Conservation (phyloP, 345 rosid genomes). For the Clausena lansium region DNA sequence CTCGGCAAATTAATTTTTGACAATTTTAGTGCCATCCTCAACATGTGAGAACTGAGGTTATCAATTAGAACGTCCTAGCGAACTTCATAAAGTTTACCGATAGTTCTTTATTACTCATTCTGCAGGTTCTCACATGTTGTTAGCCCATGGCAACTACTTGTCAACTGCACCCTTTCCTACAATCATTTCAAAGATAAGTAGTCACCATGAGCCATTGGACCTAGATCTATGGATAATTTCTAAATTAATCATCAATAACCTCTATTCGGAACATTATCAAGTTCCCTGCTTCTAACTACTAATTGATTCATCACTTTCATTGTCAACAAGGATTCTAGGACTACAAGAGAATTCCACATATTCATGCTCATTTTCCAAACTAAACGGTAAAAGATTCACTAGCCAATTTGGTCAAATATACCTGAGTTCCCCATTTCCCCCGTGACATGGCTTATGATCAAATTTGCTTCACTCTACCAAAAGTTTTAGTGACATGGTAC, state of each 20-base stretch:
- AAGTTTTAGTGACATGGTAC: not conserved
- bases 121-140: slow-evolving; percentile 1
- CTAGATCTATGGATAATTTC: not conserved
- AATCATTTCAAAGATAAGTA: not conserved
- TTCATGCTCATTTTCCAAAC: not conserved
- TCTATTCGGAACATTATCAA: not conserved
- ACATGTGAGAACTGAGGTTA: not conserved
- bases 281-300: not conserved
- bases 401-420: not conserved
- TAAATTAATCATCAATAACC: not conserved
- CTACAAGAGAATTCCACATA: not conserved
- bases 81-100: not conserved
- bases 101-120: slow-evolving; percentile 3
- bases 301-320: too few species aligned
- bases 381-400: not conserved
- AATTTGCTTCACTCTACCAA: not conserved
- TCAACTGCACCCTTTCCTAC: not conserved
- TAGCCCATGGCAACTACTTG: not conserved
- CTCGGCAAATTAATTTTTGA: not conserved
- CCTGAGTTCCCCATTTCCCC: not conserved
- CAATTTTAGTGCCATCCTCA: not conserved
- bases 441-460: not conserved
- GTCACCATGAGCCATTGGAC: not conserved
- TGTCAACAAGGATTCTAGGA: not conserved
- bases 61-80: not conserved